These are phyloP conservation scores for Microglena sp. DNA, from an alignment of 139 green algal species.

Conservation along the genomic window DNA sequence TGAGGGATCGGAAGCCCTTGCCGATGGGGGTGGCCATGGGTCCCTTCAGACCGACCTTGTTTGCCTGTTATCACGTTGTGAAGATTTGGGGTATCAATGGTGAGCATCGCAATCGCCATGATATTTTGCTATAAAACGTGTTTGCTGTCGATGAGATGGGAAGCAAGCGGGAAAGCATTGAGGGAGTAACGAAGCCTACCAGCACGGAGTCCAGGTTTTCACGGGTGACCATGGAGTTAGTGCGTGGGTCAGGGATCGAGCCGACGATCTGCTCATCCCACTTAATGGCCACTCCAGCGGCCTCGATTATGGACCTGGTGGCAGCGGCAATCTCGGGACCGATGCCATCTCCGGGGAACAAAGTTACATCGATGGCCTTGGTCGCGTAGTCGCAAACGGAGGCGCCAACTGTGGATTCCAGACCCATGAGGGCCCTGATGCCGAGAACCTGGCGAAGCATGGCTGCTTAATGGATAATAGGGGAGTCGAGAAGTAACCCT, in stretches of 20 bases:
- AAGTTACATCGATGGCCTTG: slow-evolving; percentile 39
- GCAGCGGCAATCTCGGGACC: slow-evolving; percentile 85
- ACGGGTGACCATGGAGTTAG: slow-evolving; percentile 83
- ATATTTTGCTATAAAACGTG: neutral
- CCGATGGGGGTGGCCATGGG: slow-evolving; percentile 96
- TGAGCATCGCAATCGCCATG: slow-evolving; percentile 17
- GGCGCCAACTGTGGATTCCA: too few species aligned
- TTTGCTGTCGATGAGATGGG: neutral
- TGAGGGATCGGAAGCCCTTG: slow-evolving; percentile 88
- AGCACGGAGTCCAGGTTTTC: slow-evolving; percentile 92
- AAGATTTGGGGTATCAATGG: too few species aligned
- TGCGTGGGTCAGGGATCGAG: slow-evolving; percentile 75
- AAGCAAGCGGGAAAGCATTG: too few species aligned
- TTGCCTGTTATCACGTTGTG: too few species aligned
- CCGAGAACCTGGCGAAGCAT: neutral
- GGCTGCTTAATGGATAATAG: too few species aligned
- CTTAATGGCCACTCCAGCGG: slow-evolving; percentile 59
- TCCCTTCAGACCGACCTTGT: slow-evolving; percentile 87
- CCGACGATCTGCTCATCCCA: slow-evolving; percentile 90
- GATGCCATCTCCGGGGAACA: slow-evolving; percentile 79
- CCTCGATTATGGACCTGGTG: slow-evolving; percentile 70
- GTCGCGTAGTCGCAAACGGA: neutral
- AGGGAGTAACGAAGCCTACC: too few species aligned
- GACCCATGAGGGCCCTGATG: neutral
- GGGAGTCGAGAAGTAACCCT: too few species aligned